Percentiles rank a stretch among this genome's conserved stretches.
Evolutionary conservation across 495 filamentous ascomycete species (phyloP).

Genomic region (Viridothelium virens): DNA sequence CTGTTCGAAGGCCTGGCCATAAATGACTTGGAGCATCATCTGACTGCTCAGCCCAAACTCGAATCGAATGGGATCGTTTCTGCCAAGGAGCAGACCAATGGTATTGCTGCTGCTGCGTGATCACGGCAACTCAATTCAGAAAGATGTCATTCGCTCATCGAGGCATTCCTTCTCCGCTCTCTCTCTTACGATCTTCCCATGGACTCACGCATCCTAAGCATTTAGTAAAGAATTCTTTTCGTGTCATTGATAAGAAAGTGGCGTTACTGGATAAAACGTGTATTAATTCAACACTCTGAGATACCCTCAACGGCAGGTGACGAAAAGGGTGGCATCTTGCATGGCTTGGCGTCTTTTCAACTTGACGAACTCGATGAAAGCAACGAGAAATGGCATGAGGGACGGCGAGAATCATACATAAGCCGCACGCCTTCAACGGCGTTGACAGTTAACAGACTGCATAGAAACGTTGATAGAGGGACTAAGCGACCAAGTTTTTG

Average conservation of each 20-base stretch:
- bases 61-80: neutral
- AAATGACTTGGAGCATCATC: conserved; percentile 51
- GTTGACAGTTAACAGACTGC: neutral
- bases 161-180: too few relatives aligned
- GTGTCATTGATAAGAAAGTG: neutral
- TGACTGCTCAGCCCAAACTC: conserved; percentile 14
- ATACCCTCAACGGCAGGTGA: conserved; percentile 10
- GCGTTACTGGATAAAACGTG: neutral
- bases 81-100: neutral
- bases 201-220: too few relatives aligned
- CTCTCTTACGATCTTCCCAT: too few relatives aligned
- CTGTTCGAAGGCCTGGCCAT: conserved; percentile 75
- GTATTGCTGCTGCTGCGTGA: neutral
- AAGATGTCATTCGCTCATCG: too few relatives aligned
- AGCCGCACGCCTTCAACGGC: conserved; percentile 4
- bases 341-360: conserved; percentile 11
- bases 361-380: neutral
- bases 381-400: conserved; percentile 1
- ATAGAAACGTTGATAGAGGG: neutral
- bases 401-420: neutral
- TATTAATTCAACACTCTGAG: neutral
- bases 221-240: neutral
- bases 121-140: too few relatives aligned
- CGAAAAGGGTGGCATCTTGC: conserved; percentile 5
- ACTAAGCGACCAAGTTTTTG: neutral